Evolutionary conservation across 345 rosid species (phyloP), one percentile per base, ranked within the genome.

Genomic region (Euphorbia pulcherrima): DNA sequence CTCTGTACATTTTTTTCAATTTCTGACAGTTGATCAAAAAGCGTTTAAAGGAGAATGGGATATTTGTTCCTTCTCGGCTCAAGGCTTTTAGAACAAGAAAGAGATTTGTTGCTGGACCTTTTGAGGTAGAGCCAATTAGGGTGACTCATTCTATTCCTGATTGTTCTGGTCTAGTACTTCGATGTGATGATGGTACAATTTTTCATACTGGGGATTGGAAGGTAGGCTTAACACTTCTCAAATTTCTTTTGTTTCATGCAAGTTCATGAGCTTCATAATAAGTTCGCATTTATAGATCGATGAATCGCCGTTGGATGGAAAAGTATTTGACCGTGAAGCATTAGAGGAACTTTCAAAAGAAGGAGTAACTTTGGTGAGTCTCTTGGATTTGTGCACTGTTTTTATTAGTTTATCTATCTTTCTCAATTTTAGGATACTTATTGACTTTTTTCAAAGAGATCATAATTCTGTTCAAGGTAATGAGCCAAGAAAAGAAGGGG

Each of bases 131-230:
- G 82, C 97, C 99, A 33, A 78, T 94, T 67, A 88, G 86, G 26
- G 99, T 94, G 65, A 94, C 99, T 5, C 99, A 94, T 78, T 94
- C 97, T 54, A 94, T 94, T 81, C 99, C 99, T 74, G 99, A 94
- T 82, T 94, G 99, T 79, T 87, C 90, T 73, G 97, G 99, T 46
- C 80, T 94, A 67, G 89, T 94, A 69, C 95, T 94, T 68, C 99
- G 99, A 16, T 94, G 97, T 33, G 80, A 87, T 83, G 97, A 94
- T 88, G 99, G 99, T 77, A 91, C 87, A 68, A 89, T 94, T 81
- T 89, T 91, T 75, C 99, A 94, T 75, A 94, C 99, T 26, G 99
- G 97, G 68, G 99, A 94, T 79, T 94, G 99, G 99, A 94, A 94
- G 92, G 97, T 89, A 75, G 72, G 67, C 66, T 54, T 53, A 54